Conservation (phyloP, 2,329 filamentous ascomycete species). For the Xylariaceae sp. region DNA sequence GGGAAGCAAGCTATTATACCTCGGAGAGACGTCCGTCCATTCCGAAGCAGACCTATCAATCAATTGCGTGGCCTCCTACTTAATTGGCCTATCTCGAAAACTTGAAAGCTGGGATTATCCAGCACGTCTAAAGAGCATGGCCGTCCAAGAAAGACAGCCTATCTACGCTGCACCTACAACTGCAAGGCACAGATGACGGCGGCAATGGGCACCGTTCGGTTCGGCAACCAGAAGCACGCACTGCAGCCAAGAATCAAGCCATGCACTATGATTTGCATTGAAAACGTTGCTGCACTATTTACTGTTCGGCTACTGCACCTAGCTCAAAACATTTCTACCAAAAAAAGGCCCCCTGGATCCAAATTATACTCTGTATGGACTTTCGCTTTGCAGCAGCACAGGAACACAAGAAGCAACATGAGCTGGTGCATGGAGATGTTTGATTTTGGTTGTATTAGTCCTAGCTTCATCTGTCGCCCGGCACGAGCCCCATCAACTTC, state of each 20-base stretch:
- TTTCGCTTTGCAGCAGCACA: background rate
- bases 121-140: too few species aligned
- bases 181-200: too few species aligned
- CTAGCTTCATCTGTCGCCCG: conserved; percentile 5
- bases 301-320: conserved; percentile 2
- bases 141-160: too few species aligned
- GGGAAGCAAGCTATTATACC: too few species aligned
- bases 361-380: conserved; percentile 1
- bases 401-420: background rate
- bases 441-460: background rate
- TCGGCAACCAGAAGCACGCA: background rate
- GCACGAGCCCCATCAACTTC: conserved; percentile 8
- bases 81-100: too few species aligned
- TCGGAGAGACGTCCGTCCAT: too few species aligned
- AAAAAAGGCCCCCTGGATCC: background rate
- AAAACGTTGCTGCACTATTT: background rate
- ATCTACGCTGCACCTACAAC: too few species aligned
- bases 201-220: background rate
- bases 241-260: conserved; percentile 6
- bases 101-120: too few species aligned
- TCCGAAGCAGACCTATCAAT: too few species aligned
- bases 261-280: conserved; percentile 25
- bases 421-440: background rate
- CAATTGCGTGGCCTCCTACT: too few species aligned
- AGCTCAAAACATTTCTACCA: conserved; percentile 1